phyloP scores from a whole-genome alignment of 2,329 filamentous ascomycete species.

The Nigrospora oryzae region DNA sequence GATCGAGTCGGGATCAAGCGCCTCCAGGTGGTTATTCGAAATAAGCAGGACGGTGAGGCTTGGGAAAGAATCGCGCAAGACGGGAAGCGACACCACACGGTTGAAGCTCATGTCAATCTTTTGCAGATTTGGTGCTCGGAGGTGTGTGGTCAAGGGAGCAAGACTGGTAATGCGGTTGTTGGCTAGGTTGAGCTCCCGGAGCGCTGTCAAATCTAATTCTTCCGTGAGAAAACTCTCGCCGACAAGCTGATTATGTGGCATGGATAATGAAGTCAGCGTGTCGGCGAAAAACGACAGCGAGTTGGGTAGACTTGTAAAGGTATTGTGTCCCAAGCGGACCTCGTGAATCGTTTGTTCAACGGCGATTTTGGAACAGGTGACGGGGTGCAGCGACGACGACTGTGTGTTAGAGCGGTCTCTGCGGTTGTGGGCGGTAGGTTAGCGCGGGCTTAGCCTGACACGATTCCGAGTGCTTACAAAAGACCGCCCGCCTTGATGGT shows the following conservation, averaged over 20 bases:
- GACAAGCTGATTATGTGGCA: conserved; percentile 67
- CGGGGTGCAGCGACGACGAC: conserved; percentile 49
- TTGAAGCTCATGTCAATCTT: conserved; percentile 79
- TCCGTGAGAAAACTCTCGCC: conserved; percentile 58
- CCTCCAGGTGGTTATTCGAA: conserved; percentile 70
- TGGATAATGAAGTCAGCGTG: conserved; percentile 61
- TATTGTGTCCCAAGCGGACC: conserved; percentile 70
- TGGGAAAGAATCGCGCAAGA: conserved; percentile 60
- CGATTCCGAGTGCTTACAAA: conserved; percentile 22
- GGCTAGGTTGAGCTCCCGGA: conserved; percentile 70
- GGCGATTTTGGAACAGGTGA: conserved; percentile 47
- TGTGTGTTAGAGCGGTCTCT: conserved; percentile 59
- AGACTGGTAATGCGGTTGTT: conserved; percentile 68
- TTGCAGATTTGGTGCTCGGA: conserved; percentile 67
- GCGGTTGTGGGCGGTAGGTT: too few relatives aligned
- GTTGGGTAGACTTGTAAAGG: conserved; percentile 60
- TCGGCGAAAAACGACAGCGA: conserved; percentile 64
- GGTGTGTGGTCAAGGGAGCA: conserved; percentile 51
- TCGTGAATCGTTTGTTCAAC: conserved; percentile 41
- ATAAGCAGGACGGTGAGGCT: conserved; percentile 62
- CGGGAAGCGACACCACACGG: conserved; percentile 63
- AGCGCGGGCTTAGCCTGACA: too few relatives aligned
- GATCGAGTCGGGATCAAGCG: conserved; percentile 65
- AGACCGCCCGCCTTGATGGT: conserved; percentile 50
- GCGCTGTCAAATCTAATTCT: conserved; percentile 58